These are phyloP conservation scores for Esteya vermicola DNA, from an alignment of 2,329 filamentous ascomycete genomes.

Conservation along the genomic window DNA sequence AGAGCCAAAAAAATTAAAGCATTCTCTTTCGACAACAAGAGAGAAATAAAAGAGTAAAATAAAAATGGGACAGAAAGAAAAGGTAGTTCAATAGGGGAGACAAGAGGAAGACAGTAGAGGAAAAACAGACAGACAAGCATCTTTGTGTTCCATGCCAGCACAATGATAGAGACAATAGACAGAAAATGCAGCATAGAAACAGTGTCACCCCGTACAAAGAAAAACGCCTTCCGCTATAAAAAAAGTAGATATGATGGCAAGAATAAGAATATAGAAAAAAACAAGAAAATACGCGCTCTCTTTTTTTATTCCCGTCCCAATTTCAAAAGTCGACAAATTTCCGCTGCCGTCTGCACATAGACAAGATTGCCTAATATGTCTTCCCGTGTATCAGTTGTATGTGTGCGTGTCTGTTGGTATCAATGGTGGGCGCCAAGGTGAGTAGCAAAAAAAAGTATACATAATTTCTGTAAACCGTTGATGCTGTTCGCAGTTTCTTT, in stretches of 20 bases:
- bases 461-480: too few relatives aligned
- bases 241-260: slow-evolving; percentile 5
- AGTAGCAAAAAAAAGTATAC: too few relatives aligned
- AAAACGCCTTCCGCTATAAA: slow-evolving; percentile 13
- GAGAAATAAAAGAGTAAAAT: background rate
- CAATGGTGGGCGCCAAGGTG: background rate
- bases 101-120: background rate
- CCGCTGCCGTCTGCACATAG: slow-evolving; percentile 1
- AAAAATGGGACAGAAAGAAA: background rate
- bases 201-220: slow-evolving; percentile 2
- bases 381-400: background rate
- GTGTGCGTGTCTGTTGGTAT: background rate
- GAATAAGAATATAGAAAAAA: slow-evolving; percentile 1
- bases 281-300: background rate
- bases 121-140: background rate
- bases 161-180: too few relatives aligned
- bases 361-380: background rate
- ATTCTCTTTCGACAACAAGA: too few relatives aligned
- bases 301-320: too few relatives aligned
- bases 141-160: slow-evolving; percentile 3
- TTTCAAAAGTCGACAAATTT: slow-evolving; percentile 1
- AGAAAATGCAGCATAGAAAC: slow-evolving; percentile 3
- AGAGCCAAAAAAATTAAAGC: too few relatives aligned
- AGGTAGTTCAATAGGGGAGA: background rate
- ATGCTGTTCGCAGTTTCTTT: too few relatives aligned